Conservation (phyloP, 768 basidiomycete genomes). For the Calocybe gangraenosa region DNA sequence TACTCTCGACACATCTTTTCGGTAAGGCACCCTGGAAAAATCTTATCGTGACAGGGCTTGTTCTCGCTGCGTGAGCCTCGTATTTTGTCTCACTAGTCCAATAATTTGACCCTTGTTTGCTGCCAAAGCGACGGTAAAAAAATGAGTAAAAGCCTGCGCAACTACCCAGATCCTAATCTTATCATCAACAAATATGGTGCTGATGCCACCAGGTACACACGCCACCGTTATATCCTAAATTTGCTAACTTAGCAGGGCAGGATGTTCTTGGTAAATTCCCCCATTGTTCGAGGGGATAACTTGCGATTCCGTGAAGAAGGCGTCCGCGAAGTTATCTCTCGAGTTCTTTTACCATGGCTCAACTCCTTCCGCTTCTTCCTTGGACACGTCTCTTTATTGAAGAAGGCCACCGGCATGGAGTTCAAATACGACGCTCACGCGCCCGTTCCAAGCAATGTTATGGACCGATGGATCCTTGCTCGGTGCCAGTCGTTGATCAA, state of each 20-base stretch:
- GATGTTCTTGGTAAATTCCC: slow-evolving; percentile 99
- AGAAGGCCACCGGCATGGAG: slow-evolving; percentile 70
- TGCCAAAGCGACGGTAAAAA: slow-evolving; percentile 89
- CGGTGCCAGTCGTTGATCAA: slow-evolving; percentile 96
- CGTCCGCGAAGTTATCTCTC: slow-evolving; percentile 92
- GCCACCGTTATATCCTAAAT: background rate
- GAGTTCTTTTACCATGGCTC: slow-evolving; percentile 97
- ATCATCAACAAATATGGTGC: slow-evolving; percentile 91
- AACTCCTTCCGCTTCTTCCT: slow-evolving; percentile 99
- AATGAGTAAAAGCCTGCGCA: slow-evolving; percentile 97
- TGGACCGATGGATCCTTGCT: slow-evolving; percentile 98
- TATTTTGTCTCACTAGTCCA: background rate
- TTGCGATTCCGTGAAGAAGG: slow-evolving; percentile 97
- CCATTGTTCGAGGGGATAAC: slow-evolving; percentile 96
- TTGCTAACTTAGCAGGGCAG: slow-evolving; percentile 31
- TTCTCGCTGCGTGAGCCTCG: slow-evolving; percentile 79
- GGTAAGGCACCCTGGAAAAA: slow-evolving; percentile 97
- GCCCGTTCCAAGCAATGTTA: slow-evolving; percentile 82
- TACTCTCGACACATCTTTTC: slow-evolving; percentile 94
- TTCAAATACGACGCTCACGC: slow-evolving; percentile 90
- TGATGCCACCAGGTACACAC: slow-evolving; percentile 78
- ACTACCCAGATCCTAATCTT: slow-evolving; percentile 94
- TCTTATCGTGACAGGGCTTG: slow-evolving; percentile 91
- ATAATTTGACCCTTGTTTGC: slow-evolving; percentile 1
- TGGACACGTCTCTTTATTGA: slow-evolving; percentile 84